These are phyloP conservation scores for Backusella luteola DNA, from an alignment of 192 early-diverging fungal genomes.

Conservation along the genomic window DNA sequence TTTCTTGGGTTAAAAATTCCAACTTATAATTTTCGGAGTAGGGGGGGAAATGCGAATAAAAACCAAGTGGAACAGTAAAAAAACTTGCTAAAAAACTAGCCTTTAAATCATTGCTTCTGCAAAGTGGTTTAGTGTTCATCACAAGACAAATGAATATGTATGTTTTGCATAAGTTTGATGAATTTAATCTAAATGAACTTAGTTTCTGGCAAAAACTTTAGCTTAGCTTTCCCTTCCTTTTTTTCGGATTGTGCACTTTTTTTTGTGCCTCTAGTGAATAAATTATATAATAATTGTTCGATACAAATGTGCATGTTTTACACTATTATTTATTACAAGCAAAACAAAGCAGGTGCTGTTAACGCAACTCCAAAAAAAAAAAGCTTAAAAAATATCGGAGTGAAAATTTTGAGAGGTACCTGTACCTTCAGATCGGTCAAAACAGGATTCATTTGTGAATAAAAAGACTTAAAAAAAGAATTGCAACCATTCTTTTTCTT, in stretches of 20 bases:
- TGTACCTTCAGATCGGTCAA: background rate
- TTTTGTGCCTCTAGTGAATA: background rate
- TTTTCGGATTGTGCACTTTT: background rate
- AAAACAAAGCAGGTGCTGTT: background rate
- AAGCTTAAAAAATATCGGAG: background rate
- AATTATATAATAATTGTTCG: background rate
- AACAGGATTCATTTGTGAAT: background rate
- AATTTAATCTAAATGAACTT: background rate
- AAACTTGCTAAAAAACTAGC: background rate
- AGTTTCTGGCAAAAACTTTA: background rate
- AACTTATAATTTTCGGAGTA: background rate
- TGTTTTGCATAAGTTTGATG: background rate
- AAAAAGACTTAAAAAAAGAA: background rate
- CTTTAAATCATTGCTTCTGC: background rate
- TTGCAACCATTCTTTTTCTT: background rate
- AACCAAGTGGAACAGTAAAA: background rate
- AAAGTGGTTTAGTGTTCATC: background rate
- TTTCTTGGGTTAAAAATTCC: background rate
- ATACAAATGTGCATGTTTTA: background rate
- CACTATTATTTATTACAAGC: background rate
- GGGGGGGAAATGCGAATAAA: background rate
- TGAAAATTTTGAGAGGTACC: background rate
- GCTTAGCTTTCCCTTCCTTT: background rate
- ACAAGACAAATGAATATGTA: background rate
- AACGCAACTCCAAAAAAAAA: background rate